Conservation (phyloP, 345 rosid genomes). For the Cardiospermum halicacabum region DNA sequence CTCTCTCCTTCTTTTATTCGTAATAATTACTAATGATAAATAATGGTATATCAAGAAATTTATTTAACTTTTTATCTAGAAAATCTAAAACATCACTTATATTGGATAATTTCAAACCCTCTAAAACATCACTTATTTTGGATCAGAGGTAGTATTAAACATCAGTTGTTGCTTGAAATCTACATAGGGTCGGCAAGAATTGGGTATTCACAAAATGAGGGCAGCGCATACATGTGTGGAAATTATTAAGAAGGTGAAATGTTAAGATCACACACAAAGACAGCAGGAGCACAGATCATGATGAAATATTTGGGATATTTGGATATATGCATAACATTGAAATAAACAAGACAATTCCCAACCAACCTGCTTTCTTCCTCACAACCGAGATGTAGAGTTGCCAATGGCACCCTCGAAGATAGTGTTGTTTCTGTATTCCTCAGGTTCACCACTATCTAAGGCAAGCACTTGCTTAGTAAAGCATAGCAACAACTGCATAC, state of each 20-base stretch:
- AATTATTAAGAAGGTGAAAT: background rate
- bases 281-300: background rate
- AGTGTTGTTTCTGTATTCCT: constrained; percentile 23
- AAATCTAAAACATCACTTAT: too few species aligned
- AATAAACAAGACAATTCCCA: constrained; percentile 9
- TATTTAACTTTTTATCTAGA: too few species aligned
- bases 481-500: constrained; percentile 73
- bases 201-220: constrained; percentile 5
- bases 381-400: constrained; percentile 96
- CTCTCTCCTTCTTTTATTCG: too few species aligned
- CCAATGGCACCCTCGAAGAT: constrained; percentile 64
- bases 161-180: background rate
- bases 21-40: too few species aligned
- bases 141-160: background rate
- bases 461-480: constrained; percentile 47
- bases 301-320: background rate
- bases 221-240: background rate
- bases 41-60: too few species aligned
- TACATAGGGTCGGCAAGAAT: background rate
- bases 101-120: too few species aligned
- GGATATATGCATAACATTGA: background rate
- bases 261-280: background rate
- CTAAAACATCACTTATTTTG: too few species aligned
- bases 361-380: constrained; percentile 96
- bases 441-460: constrained; percentile 21